phyloP scores from a whole-genome alignment of 441 rosid species.

The Corymbia calophylla region DNA sequence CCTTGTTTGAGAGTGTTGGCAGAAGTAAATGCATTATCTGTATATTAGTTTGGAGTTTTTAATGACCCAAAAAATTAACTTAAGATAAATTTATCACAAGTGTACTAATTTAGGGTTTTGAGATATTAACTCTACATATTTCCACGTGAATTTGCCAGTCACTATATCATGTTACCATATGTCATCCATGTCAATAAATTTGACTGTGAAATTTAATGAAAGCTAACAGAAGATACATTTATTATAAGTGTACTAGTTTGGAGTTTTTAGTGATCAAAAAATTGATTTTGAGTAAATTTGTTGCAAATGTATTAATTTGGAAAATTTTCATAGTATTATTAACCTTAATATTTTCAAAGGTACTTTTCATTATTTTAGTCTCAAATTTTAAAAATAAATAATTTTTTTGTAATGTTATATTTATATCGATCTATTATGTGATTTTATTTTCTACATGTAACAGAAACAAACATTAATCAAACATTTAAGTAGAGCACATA shows the following conservation, averaged over 20 bases:
- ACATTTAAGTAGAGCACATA: neutral
- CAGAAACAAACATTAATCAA: neutral
- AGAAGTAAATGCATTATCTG: neutral
- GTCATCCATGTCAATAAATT: neutral
- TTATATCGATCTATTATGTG: neutral
- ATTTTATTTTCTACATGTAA: neutral
- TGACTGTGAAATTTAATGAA: neutral
- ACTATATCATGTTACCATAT: neutral
- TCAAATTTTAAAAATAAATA: neutral
- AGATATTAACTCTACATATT: no score
- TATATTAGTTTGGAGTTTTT: no score
- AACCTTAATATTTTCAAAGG: neutral
- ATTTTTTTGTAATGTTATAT: neutral
- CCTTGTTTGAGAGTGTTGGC: neutral
- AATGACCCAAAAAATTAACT: neutral
- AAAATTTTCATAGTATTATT: no score
- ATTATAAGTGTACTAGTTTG: no score
- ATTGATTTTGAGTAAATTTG: accelerated
- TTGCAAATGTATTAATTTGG: accelerated
- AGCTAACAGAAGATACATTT: neutral
- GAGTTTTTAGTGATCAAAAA: neutral
- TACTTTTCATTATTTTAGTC: neutral
- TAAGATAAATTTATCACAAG: accelerated
- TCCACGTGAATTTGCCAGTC: neutral
- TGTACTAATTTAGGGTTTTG: no score